Percentiles rank a stretch among this genome's conserved stretches.
phyloP scores from a whole-genome alignment of 306 rosid species.

The Hippophae rhamnoides region DNA sequence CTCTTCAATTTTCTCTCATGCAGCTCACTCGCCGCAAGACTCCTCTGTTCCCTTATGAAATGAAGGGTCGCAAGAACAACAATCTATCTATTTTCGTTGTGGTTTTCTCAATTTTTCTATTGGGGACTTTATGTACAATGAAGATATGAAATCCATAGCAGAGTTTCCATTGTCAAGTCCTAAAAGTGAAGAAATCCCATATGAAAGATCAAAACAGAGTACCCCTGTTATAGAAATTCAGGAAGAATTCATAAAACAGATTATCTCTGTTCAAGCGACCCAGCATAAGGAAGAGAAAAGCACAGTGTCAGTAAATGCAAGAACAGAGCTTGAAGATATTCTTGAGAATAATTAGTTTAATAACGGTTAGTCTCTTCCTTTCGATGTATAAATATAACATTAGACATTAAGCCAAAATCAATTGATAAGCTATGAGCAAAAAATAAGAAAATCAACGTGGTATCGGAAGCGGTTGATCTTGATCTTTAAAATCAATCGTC shows the following conservation, averaged over 20 bases:
- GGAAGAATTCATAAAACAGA: conserved; percentile 10
- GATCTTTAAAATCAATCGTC: too few relatives aligned
- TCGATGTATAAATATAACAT: too few relatives aligned
- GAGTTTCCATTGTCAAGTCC: conserved; percentile 54
- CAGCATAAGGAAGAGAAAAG: conserved; percentile 4
- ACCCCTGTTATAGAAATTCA: conserved; percentile 1
- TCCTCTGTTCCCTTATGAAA: conserved; percentile 30
- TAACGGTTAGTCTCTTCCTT: too few relatives aligned
- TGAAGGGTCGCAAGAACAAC: conserved; percentile 63
- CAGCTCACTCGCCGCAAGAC: conserved; percentile 45
- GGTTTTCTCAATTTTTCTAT: conserved; percentile 48
- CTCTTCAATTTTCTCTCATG: conserved; percentile 16
- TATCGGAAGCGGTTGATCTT: too few relatives aligned
- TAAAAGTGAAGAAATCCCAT: conserved; percentile 44
- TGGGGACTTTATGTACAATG: conserved; percentile 80
- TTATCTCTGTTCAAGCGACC: background rate
- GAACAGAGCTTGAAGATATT: conserved; percentile 34
- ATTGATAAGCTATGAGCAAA: too few relatives aligned
- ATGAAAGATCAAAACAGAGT: conserved; percentile 5
- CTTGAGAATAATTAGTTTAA: too few relatives aligned
- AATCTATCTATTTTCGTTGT: conserved; percentile 50
- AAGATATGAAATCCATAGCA: conserved; percentile 64
- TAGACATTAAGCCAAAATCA: too few relatives aligned
- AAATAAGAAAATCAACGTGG: too few relatives aligned
- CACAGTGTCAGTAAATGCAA: conserved; percentile 25